Evolutionary conservation across 441 rosid species (phyloP), one percentile per base, ranked within the genome.

Genomic region (Erysimum pusillum): DNA sequence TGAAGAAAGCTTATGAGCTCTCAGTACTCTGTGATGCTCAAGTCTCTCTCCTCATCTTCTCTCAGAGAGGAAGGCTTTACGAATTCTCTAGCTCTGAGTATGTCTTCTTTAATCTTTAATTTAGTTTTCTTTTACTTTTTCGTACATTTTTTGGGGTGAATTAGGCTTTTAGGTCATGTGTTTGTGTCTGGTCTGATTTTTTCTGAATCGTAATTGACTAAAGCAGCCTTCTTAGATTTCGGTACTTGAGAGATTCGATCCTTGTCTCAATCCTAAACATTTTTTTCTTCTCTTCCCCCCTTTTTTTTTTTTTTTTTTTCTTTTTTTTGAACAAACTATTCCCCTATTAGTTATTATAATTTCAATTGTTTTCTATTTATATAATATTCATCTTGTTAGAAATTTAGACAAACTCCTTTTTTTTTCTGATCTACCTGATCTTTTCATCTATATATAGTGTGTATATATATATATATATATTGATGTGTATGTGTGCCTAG

Each of bases 1-100:
- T 91, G 81, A 89, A 91, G 90, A 89, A 91, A 79, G 97, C 97
- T 57, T 71, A 68, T 59, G 97, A 91, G 86, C 87, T 91, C 39
- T 85, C 92, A 17, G 86, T 87, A 61, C 85, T 88, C 3, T 90
- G 96, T n/a, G 96, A 90, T 76, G 96, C 87, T 39, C 90, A 90
- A 85, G 83, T 89, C 67, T 87, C 94, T 7, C 85, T 80, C 22
- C 76, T 89, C 45, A 59, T 87, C 76, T 89, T 91, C 75, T 91
- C 97, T 9, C 90, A 83, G 71, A 82, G 39, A 51, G 94, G 97
- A 81, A 83, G 74, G 66, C 79, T 87, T 15, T 75, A 62, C 39
- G 86, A 91, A 69, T 91, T 82, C 80, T 74, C 94, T 44, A 89
- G 82, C 79, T 59, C 86, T 31, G 81, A 76, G 90, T 89, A 84